A percentile compares a stretch with the other conserved stretches of the same genome.
Evolutionary conservation across 2,329 filamentous ascomycete genomes (phyloP).

Genomic region (Bipolaris zeicola): DNA sequence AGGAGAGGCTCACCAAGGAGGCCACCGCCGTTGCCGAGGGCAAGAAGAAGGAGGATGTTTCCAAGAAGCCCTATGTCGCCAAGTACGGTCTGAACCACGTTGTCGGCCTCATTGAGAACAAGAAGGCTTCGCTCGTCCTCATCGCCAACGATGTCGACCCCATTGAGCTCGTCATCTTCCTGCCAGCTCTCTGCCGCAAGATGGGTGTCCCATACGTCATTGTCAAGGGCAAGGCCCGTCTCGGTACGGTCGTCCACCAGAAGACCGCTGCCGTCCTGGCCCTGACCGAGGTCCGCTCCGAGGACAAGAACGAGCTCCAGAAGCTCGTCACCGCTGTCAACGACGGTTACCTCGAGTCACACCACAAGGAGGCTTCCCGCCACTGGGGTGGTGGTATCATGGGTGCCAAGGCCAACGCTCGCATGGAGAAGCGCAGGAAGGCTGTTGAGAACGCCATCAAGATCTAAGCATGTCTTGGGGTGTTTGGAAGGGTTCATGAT

Average conservation of each 20-base stretch:
- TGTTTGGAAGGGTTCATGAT: conserved; percentile 35
- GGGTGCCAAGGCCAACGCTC: conserved; percentile 87
- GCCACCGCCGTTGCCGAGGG: conserved; percentile 96
- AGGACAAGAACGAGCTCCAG: conserved; percentile 98
- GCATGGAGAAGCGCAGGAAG: conserved; percentile 88
- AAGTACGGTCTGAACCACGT: conserved; percentile 99
- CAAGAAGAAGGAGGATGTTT: conserved; percentile 99
- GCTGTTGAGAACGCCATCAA: conserved; percentile 93
- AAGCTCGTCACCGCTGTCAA: conserved; percentile 97
- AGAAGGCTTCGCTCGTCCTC: conserved; percentile 97
- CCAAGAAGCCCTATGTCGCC: conserved; percentile 99
- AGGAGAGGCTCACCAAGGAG: conserved; percentile 98
- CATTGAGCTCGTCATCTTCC: conserved; percentile 99
- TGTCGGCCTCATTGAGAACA: conserved; percentile 69
- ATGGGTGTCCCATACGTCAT: conserved; percentile 99
- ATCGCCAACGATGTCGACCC: conserved; percentile 99
- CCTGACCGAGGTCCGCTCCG: conserved; percentile 92
- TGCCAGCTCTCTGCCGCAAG: conserved; percentile 99
- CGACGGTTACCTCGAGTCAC: conserved; percentile 89
- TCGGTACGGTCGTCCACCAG: conserved; percentile 99
- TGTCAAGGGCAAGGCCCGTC: conserved; percentile 99
- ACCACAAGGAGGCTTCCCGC: conserved; percentile 87
- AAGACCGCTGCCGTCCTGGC: conserved; percentile 98
- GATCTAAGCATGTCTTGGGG: conserved; percentile 70
- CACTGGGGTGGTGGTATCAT: conserved; percentile 99